Evolutionary conservation across 2,329 filamentous ascomycete genomes (phyloP).

Genomic region (Phialophora chinensis): DNA sequence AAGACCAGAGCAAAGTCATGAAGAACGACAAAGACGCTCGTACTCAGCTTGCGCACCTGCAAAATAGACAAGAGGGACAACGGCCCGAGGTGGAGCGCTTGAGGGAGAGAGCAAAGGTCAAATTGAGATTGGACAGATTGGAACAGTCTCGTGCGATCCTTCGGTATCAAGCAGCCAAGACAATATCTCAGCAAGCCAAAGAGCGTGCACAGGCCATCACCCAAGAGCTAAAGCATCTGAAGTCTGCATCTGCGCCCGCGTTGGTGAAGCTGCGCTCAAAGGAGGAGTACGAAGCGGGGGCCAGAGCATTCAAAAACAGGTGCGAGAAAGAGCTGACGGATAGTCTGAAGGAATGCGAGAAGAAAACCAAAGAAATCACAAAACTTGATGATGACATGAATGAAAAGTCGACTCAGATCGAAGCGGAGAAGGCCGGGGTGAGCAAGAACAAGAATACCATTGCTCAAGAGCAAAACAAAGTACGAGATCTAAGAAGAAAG

Average conservation of each 20-base stretch:
- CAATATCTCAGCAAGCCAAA: constrained; percentile 60
- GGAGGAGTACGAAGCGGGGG: constrained; percentile 64
- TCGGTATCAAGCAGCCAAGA: constrained; percentile 64
- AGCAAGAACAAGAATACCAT: constrained; percentile 60
- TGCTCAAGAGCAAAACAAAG: constrained; percentile 58
- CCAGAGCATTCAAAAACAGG: constrained; percentile 50
- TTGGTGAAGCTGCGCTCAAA: constrained; percentile 73
- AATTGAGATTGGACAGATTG: constrained; percentile 68
- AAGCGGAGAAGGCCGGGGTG: constrained; percentile 60
- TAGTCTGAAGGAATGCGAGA: constrained; percentile 39
- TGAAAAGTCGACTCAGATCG: constrained; percentile 49
- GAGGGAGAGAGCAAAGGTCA: constrained; percentile 73
- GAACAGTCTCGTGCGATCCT: constrained; percentile 70
- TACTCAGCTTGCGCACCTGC: constrained; percentile 69
- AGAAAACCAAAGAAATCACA: constrained; percentile 50
- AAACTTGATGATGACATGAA: constrained; percentile 48
- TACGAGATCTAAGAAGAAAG: constrained; percentile 68
- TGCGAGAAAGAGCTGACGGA: constrained; percentile 60
- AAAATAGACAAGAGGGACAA: constrained; percentile 74
- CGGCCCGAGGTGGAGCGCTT: constrained; percentile 83
- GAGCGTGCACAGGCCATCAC: constrained; percentile 60
- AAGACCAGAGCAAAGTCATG: constrained; percentile 69
- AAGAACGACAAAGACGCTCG: constrained; percentile 63
- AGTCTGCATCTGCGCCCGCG: constrained; percentile 69
- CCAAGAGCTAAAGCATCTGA: constrained; percentile 64